Evolutionary conservation across 2,329 filamentous ascomycete species (phyloP), one percentile per base, ranked within the genome.

Genomic region (Fusarium protoensiforme): DNA sequence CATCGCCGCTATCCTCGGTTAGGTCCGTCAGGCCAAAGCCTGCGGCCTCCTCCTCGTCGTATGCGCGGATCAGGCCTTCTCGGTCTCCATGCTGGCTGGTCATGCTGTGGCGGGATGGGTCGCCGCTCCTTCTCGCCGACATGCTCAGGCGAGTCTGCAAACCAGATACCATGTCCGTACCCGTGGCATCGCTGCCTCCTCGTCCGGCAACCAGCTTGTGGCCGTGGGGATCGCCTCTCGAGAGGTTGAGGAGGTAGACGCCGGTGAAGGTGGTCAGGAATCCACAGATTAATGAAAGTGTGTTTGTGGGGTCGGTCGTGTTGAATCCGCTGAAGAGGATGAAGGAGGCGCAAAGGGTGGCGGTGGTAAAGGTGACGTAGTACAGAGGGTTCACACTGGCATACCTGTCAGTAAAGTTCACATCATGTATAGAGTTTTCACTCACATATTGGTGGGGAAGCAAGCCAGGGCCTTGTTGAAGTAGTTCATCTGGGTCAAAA

Each of bases 401-500:
- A 38, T 27, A 11, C n/a, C 13, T 18, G 33, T 69, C 39, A 71
- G 69, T 24, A 63, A 38, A 36, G 56, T 33, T 43, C 14, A 18
- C 20, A 13, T 31, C 8, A 14, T 14, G 8, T 5, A 29, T 11
- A 20, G 24, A 10, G 27, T 14, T 16, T 10, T 13, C 27, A 86
- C 93, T 82, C 89, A 98, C 95, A 99, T 97, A 78, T 97, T 98
- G 35, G 96, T 98, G 33, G 94, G 96, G 84, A 98, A 99, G 79
- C 97, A 95, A 83, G 94, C 97, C 68, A 99, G 86, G 9, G 96
- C 96, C 84, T 99, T 99, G 88, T 99, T 99, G 85, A 99, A 98
- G 84, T 99, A 99, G 84, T 99, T 99, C 96, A 99, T 98, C 87
- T 99, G 96, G 10, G 95, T 98, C 75, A 99, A 83, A 80, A 99